Evolutionary conservation across 2,329 filamentous ascomycete genomes (phyloP), one percentile per base, ranked within the genome.

Genomic region (Colletotrichum falcatum): DNA sequence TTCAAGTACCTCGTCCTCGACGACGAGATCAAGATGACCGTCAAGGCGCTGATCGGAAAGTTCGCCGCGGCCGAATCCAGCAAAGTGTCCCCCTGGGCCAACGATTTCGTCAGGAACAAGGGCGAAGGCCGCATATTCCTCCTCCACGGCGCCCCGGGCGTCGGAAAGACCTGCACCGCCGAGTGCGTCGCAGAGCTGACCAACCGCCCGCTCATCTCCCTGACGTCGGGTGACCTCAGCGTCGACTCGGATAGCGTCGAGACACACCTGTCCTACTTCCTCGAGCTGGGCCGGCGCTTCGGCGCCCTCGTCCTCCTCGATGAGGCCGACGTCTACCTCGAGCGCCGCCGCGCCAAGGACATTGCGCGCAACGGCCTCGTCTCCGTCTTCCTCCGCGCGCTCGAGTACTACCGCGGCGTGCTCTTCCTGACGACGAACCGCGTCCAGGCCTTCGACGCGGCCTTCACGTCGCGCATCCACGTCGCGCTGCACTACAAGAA

Each of bases 311-410:
- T 89, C 8, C 81, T 90, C 3, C 81, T 90, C 5, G 88, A 90
- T 75, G 88, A 90, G 76, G 87, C 87, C 3, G 88, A 90, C 65
- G 86, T 89, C 23, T 90, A 88, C 77, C 84, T 90, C 11, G 86
- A 89, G 76, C 78, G 83, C 62, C 86, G 88, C 2, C 78, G 78
- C 2, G 75, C 80, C 28, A 77, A 74, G 35, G 83, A 86, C 74
- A 81, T 86, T 58, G 77, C 76, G 28, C 83, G 83, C 68, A 86
- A 87, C 75, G 83, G 82, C 0, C 78, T 87, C 14, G 84, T 86
- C 33, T 84, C 82, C 20, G 78, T 85, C 65, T 86, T 86, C 77
- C 77, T 87, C 30, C 82, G 84, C n/a, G 83, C 83, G 0, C 80
- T 87, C 64, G 85, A 87, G 77, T 86, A 86, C 76, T 86, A 86